These are phyloP conservation scores for Populus tremula DNA, from an alignment of 345 rosid species.

Conservation along the genomic window DNA sequence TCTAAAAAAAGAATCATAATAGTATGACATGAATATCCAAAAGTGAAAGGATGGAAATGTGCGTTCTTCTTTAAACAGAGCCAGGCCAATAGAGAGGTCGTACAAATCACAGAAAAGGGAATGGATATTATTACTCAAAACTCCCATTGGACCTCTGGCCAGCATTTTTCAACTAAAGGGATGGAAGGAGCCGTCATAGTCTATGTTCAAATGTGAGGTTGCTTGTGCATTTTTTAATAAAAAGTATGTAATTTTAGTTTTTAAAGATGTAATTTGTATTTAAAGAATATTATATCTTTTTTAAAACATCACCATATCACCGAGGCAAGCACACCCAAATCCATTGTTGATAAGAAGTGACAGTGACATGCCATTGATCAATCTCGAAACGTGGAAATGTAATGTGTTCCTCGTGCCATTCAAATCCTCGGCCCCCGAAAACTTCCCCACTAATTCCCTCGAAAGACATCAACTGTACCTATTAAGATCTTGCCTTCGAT, in stretches of 20 bases:
- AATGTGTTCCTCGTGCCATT: slow-evolving; percentile 14
- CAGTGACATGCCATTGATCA: background rate
- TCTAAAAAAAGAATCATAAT: too few relatives aligned
- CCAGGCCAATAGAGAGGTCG: too few relatives aligned
- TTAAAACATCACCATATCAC: too few relatives aligned
- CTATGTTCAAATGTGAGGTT: too few relatives aligned
- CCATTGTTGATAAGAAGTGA: background rate
- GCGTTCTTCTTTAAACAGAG: too few relatives aligned
- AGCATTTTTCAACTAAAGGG: background rate
- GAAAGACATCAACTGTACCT: background rate
- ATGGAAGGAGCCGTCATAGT: background rate
- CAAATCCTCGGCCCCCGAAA: background rate
- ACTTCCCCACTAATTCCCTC: background rate
- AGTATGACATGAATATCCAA: too few relatives aligned
- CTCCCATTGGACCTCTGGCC: background rate
- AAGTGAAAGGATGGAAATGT: too few relatives aligned
- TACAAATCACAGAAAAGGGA: background rate
- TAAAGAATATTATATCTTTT: too few relatives aligned
- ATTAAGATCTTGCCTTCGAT: background rate
- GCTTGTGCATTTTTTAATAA: too few relatives aligned
- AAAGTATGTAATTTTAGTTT: too few relatives aligned
- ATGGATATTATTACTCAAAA: background rate
- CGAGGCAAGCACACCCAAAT: too few relatives aligned
- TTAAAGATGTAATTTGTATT: too few relatives aligned
- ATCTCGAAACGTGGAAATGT: background rate